Evolutionary conservation across 176 grass and related monocot genomes (phyloP).

Genomic region (bread wheat (Triticum aestivum)): IWGSC_CS_RefSeq_v2.1 NC_057797.1:663919934-663920433

Average conservation of each 20-base stretch:
- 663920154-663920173: background rate
- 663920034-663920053: slow-evolving; percentile 18
- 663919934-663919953: background rate
- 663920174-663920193: background rate
- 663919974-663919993: background rate
- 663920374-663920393: background rate
- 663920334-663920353: slow-evolving; percentile 9
- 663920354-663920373: slow-evolving; percentile 7
- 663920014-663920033: background rate
- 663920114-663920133: slow-evolving; percentile 22
- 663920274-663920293: too few species aligned
- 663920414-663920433: slow-evolving; percentile 1
- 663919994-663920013: slow-evolving; percentile 3
- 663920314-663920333: background rate
- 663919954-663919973: slow-evolving; percentile 5
- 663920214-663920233: too few species aligned
- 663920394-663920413: slow-evolving; percentile 20
- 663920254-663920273: too few species aligned
- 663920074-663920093: slow-evolving; percentile 10
- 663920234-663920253: too few species aligned
- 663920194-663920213: background rate
- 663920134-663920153: slow-evolving; percentile 5
- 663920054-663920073: slow-evolving; percentile 23
- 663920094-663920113: background rate
- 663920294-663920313: too few species aligned